A percentile compares a stretch with the other conserved stretches of the same genome.
Conservation (phyloP, 768 basidiomycete genomes). For the Mycena amicta region DNA sequence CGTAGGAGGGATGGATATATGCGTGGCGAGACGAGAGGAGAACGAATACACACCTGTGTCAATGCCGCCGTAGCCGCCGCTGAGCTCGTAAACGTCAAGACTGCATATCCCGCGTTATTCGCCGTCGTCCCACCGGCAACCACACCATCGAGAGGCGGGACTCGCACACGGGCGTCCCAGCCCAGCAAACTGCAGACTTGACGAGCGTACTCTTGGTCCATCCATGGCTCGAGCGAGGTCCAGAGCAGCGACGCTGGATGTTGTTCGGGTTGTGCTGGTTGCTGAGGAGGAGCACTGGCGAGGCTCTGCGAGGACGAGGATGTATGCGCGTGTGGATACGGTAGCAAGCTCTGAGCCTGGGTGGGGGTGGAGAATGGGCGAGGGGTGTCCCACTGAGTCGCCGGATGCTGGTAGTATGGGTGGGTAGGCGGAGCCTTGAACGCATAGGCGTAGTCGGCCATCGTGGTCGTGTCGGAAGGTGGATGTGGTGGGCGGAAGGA, state of each 20-base stretch:
- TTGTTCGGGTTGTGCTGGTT: constrained; percentile 23
- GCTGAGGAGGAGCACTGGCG: too few relatives aligned
- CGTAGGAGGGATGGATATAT: neutral
- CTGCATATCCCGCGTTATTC: constrained; percentile 54
- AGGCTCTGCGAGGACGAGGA: too few relatives aligned
- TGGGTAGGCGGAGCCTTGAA: too few relatives aligned
- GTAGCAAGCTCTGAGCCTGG: too few relatives aligned
- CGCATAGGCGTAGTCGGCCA: neutral
- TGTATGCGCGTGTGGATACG: too few relatives aligned
- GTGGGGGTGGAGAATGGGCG: too few relatives aligned
- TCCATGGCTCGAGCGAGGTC: constrained; percentile 91
- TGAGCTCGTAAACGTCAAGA: constrained; percentile 12
- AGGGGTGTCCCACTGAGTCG: too few relatives aligned
- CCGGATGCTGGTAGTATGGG: too few relatives aligned
- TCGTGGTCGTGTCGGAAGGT: too few relatives aligned
- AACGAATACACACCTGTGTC: constrained; percentile 5
- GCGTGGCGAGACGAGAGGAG: neutral
- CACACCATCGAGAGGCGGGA: constrained; percentile 54
- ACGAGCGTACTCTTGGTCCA: constrained; percentile 94
- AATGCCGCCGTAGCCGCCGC: constrained; percentile 9
- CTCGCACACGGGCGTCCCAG: constrained; percentile 80
- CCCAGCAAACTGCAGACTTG: constrained; percentile 86
- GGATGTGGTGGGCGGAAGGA: too few relatives aligned
- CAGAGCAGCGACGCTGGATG: constrained; percentile 66
- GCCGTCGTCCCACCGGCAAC: constrained; percentile 68